Evolutionary conservation across 108 stramenopile genomes (phyloP), one percentile per base, ranked within the genome.

Genomic region (Fragilariopsis cylindrus): DNA sequence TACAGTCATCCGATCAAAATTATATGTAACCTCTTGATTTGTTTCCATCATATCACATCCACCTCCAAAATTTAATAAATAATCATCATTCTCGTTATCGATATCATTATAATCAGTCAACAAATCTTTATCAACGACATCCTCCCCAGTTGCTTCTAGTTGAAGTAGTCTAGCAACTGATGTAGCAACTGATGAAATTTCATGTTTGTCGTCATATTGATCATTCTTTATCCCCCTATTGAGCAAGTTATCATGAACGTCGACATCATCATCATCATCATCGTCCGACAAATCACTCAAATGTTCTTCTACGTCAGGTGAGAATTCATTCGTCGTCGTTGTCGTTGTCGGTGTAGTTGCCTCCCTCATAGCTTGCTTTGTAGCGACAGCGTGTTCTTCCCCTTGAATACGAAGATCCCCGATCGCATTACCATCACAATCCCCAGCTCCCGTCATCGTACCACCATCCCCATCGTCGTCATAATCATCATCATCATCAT

Each of bases 1-100:
- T 3, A 77, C 9, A 4, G 55, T 54, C 48, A 82, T n/a, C 40
- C 70, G 54, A 55, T 71, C 79, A 45, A 71, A 46, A 12, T 48
- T 46, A 19, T 18, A 3, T 2, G 39, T 44, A 9, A 43, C 64
- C 30, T 68, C 71, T 55, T 71, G 57, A 58, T 71, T 58, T 4
- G 57, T 71, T 52, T 58, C 57, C 70, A 57, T 71, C 70, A 30
- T 30, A 30, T 30, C 30, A 30, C 30, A 30, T 30, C 30, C 30
- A 30, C 30, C 30, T 30, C 0, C 30, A 30, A 30, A 30, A 30
- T 30, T 30, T 30, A 30, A 30, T 30, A 30, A 30, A 60, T 4
- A 30, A 60, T 30, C 58, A 40, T 21, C 15, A 4, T 4, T 30
- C 4, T 60, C 19, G 58, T 9, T 11, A 41, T 60, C 4, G 11